These are phyloP conservation scores for Penicillium robsamsonii DNA, from an alignment of 495 filamentous ascomycete species.

Conservation along the genomic window DNA sequence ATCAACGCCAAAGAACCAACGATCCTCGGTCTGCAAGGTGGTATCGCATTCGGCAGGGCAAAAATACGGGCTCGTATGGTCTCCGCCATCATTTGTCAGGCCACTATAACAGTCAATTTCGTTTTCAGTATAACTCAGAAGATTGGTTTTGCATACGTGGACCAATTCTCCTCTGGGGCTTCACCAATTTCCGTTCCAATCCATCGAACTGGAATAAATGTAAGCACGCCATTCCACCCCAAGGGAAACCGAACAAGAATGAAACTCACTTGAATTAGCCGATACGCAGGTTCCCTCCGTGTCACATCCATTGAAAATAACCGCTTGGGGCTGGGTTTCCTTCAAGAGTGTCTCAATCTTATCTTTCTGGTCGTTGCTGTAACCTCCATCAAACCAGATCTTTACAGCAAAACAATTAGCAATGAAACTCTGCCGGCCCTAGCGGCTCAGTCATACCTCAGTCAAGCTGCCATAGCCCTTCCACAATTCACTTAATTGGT, in stretches of 20 bases:
- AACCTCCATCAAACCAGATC: slow-evolving; percentile 18
- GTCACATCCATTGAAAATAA: slow-evolving; percentile 14
- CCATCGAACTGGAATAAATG: slow-evolving; percentile 8
- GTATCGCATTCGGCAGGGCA: slow-evolving; percentile 18
- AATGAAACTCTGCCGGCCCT: background rate
- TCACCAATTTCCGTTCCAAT: slow-evolving; percentile 13
- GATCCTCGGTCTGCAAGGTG: slow-evolving; percentile 13
- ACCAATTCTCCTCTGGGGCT: slow-evolving; percentile 15
- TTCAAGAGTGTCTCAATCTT: slow-evolving; percentile 10
- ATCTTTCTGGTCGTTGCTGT: slow-evolving; percentile 11
- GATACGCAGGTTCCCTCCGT: slow-evolving; percentile 12
- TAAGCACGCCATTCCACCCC: background rate
- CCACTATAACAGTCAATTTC: slow-evolving; percentile 4
- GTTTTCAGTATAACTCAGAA: background rate
- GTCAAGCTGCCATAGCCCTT: slow-evolving; percentile 13
- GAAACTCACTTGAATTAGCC: slow-evolving; percentile 7
- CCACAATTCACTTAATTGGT: slow-evolving; percentile 16
- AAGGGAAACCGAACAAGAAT: background rate
- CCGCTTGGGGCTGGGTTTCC: slow-evolving; percentile 11
- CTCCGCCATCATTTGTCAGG: slow-evolving; percentile 11
- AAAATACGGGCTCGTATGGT: slow-evolving; percentile 12
- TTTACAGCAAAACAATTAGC: background rate
- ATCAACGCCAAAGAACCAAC: slow-evolving; percentile 15
- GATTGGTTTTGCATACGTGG: slow-evolving; percentile 2
- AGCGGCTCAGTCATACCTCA: background rate